Evolutionary conservation across 164 flowering plant species (phyloP), one percentile per base, ranked within the genome.

Genomic region (Magnolia kwangsiensis): DNA sequence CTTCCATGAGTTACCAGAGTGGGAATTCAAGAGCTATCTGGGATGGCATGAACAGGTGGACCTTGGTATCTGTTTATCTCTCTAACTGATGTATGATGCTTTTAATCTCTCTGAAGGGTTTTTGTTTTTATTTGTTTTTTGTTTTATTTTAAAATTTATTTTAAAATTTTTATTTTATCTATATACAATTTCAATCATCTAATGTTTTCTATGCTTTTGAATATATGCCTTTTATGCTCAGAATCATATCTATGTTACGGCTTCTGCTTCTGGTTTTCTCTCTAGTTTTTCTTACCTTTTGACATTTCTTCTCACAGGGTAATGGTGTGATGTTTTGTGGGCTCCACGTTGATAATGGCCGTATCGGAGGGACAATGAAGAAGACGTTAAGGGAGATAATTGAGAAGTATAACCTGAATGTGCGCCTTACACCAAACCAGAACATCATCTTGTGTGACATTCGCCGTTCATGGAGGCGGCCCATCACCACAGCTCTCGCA

Each of bases 31-130:
- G 82, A 94, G 97, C 81, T 89, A 90, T 78, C 79, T 94, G 83
- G 99, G 99, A 75, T 96, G 99, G 98, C 93, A 96, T 79, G 93
- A 96, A 61, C 98, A 96, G 94, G 99, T 94, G 1, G 31, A 71
- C 23, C 13, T 45, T 55, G 20, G 27, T 65, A 68, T 31, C 69
- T 1, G 14, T 65, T 24, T 63, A 14, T 10, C 51, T 77, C 55
- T 24, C 8, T 23, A n/a, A 10, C 20, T 69, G 23, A 58, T 55
- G 50, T 19, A 18, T 19, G 55, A 6, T 63, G 31, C 27, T 74
- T n/a, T 16, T 63, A 50, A 20, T 64, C 24, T 31, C 9, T 45
- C 8, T 21, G 24, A 21, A 20, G 27, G 24, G 11, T 51, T 23
- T 4, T 72, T 68, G 50, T 13, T 29, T 16, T 37, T 68, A 71